Evolutionary conservation across 805 yeast species (phyloP), one percentile per base, ranked within the genome.

Genomic region (Sugiyamaella boreocaroliniensis): DNA sequence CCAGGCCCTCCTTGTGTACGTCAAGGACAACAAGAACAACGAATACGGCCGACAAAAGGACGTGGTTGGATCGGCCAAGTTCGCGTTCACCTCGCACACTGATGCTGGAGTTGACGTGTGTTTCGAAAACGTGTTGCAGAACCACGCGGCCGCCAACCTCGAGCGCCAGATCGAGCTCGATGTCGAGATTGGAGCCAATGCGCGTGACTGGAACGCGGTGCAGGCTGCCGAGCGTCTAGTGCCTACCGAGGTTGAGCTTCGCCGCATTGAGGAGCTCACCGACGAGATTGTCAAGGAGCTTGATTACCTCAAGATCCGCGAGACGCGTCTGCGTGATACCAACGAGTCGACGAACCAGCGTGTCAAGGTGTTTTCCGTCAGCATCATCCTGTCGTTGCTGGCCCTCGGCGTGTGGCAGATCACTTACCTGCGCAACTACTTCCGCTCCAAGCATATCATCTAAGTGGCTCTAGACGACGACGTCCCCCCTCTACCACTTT

Each of bases 121-220:
- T 71, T 86, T 93, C 71, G 85, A 83, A 55, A 92, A 93, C 69
- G 68, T 74, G 48, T 67, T 70, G 45, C 47, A 47, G 40, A 54
- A 51, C 37, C 48, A 52, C n/a, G 45, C 52, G 40, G 77, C 77
- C 26, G 72, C 75, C 45, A 67, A 74, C 29, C 63, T 78, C 60
- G 68, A 72, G 55, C 83, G 98, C 69, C 84, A 84, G 50, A 74
- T 93, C 61, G 97, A 89, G 65, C 75, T 93, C 64, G 97, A 90
- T 58, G 84, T 93, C 55, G 98, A 93, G 70, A 83, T 89, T 57
- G 99, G 99, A 44, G 87, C 97, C 49, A 87, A 89, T 63, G 99
- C 98, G 43, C 85, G 98, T 71, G 98, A 93, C 73, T 93, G 98
- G 97, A 89, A 89, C 67, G 88, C 89, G 20, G 76, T 90, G 57